A percentile compares a stretch with the other conserved stretches of the same genome.
These are phyloP conservation scores for Tubosaeta brunneosetosa DNA, from an alignment of 768 basidiomycete species.

Conservation along the genomic window DNA sequence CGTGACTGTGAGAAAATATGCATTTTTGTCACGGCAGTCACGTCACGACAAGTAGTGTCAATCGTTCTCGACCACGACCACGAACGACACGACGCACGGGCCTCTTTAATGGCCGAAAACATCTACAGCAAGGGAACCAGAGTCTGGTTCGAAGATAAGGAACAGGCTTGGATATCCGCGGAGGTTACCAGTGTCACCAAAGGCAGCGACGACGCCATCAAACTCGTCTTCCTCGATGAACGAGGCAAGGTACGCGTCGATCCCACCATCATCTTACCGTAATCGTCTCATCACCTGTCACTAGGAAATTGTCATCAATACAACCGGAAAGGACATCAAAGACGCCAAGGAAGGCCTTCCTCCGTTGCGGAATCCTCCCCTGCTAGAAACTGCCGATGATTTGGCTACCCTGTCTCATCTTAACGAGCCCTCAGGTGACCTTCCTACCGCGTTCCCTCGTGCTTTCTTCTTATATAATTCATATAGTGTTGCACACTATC, in stretches of 20 bases:
- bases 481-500: constrained; percentile 89
- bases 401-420: constrained; percentile 96
- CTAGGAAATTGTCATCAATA: constrained; percentile 76
- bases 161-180: constrained; percentile 90
- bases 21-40: constrained; percentile 19
- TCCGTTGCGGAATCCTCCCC: constrained; percentile 92
- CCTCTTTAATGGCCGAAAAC: constrained; percentile 84
- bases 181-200: constrained; percentile 68
- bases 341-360: constrained; percentile 79
- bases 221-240: constrained; percentile 83
- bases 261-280: constrained; percentile 6
- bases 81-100: constrained; percentile 19
- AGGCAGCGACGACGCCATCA: constrained; percentile 68
- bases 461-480: neutral
- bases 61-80: constrained; percentile 15
- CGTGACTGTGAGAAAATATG: constrained; percentile 6
- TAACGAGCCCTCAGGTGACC: constrained; percentile 91
- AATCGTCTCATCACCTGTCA: neutral
- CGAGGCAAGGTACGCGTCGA: constrained; percentile 70
- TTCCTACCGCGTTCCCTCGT: neutral
- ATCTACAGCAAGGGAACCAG: constrained; percentile 87
- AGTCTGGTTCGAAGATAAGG: constrained; percentile 93
- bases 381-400: constrained; percentile 96
- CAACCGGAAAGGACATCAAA: constrained; percentile 75
- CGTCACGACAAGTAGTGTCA: constrained; percentile 14